These are phyloP conservation scores for Paecilomyces variotii DNA, from an alignment of 2,329 filamentous ascomycete species.

Conservation along the genomic window DNA sequence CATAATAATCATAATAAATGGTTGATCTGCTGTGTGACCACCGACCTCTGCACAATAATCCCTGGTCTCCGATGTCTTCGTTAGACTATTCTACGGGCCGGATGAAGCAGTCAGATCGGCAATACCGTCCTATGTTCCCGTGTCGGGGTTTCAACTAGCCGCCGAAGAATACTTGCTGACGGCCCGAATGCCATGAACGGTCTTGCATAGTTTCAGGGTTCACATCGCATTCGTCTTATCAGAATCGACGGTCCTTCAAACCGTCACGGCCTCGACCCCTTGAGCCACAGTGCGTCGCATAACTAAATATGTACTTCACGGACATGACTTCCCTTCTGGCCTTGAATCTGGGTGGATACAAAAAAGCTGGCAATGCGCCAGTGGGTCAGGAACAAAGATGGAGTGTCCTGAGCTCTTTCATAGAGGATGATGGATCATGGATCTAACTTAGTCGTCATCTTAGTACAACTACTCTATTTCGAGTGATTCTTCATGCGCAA, in stretches of 20 bases:
- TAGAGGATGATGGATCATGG: neutral
- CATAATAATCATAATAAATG: neutral
- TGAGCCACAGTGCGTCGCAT: neutral
- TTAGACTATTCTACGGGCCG: neutral
- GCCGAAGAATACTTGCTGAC: neutral
- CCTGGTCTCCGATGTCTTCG: too few species aligned
- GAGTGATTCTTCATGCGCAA: neutral
- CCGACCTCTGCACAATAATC: too few species aligned
- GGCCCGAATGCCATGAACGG: neutral
- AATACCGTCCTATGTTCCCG: neutral
- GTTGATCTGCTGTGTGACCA: neutral
- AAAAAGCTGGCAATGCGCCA: neutral
- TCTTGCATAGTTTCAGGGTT: neutral
- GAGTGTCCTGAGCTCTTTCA: neutral
- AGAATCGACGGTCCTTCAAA: neutral
- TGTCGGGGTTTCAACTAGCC: neutral
- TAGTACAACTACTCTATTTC: neutral
- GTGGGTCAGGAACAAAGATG: neutral
- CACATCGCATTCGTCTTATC: neutral
- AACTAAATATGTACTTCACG: neutral
- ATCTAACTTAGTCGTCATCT: neutral
- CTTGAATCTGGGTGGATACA: neutral
- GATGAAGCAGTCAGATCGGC: neutral
- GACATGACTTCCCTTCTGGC: neutral
- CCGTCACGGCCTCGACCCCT: neutral